These are phyloP conservation scores for Sphagnum tenellum DNA, from an alignment of 225 moss, liverwort and hornwort genomes.

Conservation along the genomic window DNA sequence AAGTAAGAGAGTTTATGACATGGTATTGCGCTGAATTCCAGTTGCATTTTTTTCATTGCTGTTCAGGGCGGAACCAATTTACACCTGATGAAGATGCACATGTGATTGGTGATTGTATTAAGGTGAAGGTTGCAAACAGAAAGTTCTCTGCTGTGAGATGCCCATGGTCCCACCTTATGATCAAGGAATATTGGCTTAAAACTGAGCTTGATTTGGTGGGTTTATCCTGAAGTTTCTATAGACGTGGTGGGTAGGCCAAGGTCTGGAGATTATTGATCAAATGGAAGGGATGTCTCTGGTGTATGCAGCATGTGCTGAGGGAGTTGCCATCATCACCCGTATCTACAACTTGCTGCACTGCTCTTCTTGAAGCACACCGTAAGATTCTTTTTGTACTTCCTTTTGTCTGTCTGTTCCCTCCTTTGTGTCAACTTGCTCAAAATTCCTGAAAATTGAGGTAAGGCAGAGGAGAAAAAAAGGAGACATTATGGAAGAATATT, in stretches of 20 bases:
- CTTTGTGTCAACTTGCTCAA: no score
- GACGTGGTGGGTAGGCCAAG: no score
- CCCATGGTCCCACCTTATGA: background rate
- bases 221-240: no score
- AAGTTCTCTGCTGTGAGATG: background rate
- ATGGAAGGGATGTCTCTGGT: background rate
- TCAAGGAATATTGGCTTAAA: no score
- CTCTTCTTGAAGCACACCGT: constrained; percentile 95
- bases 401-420: background rate
- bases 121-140: constrained; percentile 26
- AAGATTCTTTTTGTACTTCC: constrained; percentile 10
- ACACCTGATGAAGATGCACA: constrained; percentile 94
- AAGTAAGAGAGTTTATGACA: no score
- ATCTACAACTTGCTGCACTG: constrained; percentile 89
- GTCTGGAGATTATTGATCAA: background rate
- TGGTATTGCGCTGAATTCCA: no score
- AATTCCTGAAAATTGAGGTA: no score
- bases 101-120: constrained; percentile 92
- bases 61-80: constrained; percentile 60
- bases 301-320: constrained; percentile 75
- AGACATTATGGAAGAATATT: no score
- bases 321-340: constrained; percentile 93
- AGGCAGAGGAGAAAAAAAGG: no score
- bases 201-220: no score
- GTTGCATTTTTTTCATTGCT: background rate